These are phyloP conservation scores for Inonotus obliquus DNA, from an alignment of 1,284 basidiomycete species.

Conservation along the genomic window DNA sequence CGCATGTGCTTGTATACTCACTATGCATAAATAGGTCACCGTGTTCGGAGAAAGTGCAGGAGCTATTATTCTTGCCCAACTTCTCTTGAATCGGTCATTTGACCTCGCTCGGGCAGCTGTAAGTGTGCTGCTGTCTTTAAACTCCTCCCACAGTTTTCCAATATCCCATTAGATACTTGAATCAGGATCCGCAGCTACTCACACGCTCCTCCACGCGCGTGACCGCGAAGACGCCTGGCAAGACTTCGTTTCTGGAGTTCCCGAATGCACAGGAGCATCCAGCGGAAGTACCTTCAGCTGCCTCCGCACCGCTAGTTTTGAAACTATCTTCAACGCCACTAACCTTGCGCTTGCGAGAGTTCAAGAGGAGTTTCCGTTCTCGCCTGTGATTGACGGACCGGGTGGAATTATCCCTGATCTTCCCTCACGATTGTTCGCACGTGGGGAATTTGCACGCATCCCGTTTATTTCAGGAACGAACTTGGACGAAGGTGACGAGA, in stretches of 20 bases:
- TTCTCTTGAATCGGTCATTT: slow-evolving; percentile 39
- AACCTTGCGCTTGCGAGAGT: slow-evolving; percentile 23
- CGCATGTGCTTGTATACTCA: background rate
- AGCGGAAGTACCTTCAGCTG: slow-evolving; percentile 36
- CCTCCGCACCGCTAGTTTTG: slow-evolving; percentile 33
- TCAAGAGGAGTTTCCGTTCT: slow-evolving; percentile 32
- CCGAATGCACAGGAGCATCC: slow-evolving; percentile 31
- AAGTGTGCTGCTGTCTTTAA: slow-evolving; percentile 20
- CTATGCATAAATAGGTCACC: slow-evolving; percentile 37
- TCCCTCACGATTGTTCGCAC: slow-evolving; percentile 32
- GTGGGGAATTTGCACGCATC: slow-evolving; percentile 35
- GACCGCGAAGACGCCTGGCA: slow-evolving; percentile 35
- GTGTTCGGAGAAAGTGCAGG: slow-evolving; percentile 54
- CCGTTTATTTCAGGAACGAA: slow-evolving; percentile 49
- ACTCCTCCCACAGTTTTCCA: background rate
- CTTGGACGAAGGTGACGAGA: slow-evolving; percentile 41
- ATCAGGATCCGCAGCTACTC: slow-evolving; percentile 36
- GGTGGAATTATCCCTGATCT: slow-evolving; percentile 39
- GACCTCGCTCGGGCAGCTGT: slow-evolving; percentile 40
- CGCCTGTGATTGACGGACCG: slow-evolving; percentile 40
- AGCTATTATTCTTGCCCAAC: slow-evolving; percentile 38
- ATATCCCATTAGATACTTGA: slow-evolving; percentile 37
- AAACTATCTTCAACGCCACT: slow-evolving; percentile 33
- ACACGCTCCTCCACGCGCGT: slow-evolving; percentile 29
- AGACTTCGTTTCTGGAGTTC: slow-evolving; percentile 35